These are phyloP conservation scores for Diospyros kaki DNA, from an alignment of 148 eudicot species.

Conservation along the genomic window DNA sequence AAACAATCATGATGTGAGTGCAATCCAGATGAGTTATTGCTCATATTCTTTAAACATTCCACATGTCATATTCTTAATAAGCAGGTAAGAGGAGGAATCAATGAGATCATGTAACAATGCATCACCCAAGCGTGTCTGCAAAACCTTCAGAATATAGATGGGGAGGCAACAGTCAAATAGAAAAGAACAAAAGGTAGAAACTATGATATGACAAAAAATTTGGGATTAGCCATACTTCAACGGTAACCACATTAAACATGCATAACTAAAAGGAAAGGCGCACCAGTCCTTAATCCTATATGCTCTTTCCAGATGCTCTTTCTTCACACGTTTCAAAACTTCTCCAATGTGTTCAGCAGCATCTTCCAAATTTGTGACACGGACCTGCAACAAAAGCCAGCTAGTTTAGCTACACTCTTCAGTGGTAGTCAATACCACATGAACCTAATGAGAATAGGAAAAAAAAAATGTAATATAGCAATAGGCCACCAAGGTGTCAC, in stretches of 20 bases:
- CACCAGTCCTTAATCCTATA: constrained; percentile 79
- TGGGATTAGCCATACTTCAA: neutral
- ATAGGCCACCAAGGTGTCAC: neutral
- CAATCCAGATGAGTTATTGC: neutral
- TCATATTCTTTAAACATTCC: neutral
- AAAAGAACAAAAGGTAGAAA: neutral
- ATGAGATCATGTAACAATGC: neutral
- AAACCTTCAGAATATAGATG: neutral
- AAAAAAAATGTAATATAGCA: neutral
- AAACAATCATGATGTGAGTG: neutral
- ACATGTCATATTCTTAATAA: neutral
- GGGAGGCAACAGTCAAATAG: neutral
- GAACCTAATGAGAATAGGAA: neutral
- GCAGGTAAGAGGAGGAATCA: neutral
- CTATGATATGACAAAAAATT: neutral
- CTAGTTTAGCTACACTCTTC: neutral
- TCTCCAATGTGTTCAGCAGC: constrained; percentile 90
- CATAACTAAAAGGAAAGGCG: neutral
- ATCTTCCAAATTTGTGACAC: constrained; percentile 84
- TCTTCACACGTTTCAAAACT: constrained; percentile 82
- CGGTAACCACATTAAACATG: neutral
- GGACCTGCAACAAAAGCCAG: constrained; percentile 48
- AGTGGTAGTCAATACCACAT: neutral
- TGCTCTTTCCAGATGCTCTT: constrained; percentile 73
- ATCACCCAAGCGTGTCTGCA: neutral